Percentiles rank a stretch among this genome's conserved stretches.
Conservation (phyloP, 2,329 filamentous ascomycete genomes). For the Xylaria sp. region DNA sequence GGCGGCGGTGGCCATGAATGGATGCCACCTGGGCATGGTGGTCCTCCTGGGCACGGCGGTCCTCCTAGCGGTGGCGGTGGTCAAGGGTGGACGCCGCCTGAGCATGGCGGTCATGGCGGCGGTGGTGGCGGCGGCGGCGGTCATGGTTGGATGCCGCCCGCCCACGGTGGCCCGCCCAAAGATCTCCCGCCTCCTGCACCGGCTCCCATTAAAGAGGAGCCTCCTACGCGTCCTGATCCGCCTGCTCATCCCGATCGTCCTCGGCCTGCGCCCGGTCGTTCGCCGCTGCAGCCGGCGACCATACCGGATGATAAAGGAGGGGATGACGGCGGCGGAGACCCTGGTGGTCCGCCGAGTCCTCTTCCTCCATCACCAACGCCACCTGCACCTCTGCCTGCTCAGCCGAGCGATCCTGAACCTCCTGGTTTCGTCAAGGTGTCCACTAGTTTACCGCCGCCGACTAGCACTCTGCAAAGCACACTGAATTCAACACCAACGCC, state of each 20-base stretch:
- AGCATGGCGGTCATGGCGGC: not conserved
- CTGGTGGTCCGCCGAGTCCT: not conserved
- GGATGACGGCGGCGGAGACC: not conserved
- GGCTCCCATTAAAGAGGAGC: conserved; percentile 14
- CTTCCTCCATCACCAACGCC: not conserved
- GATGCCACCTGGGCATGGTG: conserved; percentile 2
- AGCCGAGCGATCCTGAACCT: not conserved
- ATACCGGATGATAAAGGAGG: not conserved
- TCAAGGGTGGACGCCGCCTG: conserved; percentile 5
- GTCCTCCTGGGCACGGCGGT: too few relatives aligned
- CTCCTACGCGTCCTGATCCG: not conserved
- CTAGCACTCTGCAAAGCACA: not conserved
- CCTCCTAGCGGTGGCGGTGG: not conserved
- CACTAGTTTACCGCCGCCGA: not conserved
- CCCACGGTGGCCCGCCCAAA: conserved; percentile 6
- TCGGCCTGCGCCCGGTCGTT: not conserved
- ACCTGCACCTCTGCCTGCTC: not conserved
- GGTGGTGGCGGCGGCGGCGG: not conserved
- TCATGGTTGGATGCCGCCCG: conserved; percentile 2
- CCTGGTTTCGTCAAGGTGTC: not conserved
- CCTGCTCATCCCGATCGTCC: not conserved
- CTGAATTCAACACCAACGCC: not conserved
- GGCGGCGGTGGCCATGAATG: conserved; percentile 1
- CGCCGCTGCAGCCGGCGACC: not conserved
- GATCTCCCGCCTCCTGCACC: conserved; percentile 5